Evolutionary conservation across 192 early-diverging fungal genomes (phyloP).

Genomic region (Chytriomyces sp.): DNA sequence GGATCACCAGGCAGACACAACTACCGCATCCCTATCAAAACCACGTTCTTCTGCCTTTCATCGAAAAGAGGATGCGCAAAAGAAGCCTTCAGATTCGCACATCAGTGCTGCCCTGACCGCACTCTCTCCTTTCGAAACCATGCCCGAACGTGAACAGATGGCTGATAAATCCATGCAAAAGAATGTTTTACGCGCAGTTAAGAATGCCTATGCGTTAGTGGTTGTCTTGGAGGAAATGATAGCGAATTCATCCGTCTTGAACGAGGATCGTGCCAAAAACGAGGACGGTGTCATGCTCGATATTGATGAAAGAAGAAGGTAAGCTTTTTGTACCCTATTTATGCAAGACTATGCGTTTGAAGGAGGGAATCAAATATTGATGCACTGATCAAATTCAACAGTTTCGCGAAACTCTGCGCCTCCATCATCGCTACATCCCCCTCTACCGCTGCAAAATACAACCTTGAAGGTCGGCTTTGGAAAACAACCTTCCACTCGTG

Average conservation of each 20-base stretch:
- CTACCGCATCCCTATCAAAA: background rate
- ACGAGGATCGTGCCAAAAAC: background rate
- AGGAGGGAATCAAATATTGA: too few relatives aligned
- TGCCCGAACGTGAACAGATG: background rate
- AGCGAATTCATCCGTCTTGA: background rate
- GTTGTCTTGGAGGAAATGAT: conserved; percentile 7
- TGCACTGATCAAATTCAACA: too few relatives aligned
- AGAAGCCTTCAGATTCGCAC: background rate
- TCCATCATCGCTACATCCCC: conserved; percentile 6
- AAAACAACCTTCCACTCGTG: conserved; percentile 30
- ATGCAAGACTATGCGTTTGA: too few relatives aligned
- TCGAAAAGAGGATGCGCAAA: background rate
- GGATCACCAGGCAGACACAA: background rate
- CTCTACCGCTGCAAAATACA: conserved; percentile 31
- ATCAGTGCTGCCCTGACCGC: background rate
- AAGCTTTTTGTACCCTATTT: too few relatives aligned
- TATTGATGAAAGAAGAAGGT: conserved; percentile 9
- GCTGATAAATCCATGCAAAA: background rate
- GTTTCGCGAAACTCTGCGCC: conserved; percentile 19
- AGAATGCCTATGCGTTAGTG: background rate
- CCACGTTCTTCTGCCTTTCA: background rate
- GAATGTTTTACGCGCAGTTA: background rate
- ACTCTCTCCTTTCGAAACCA: background rate
- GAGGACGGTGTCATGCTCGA: background rate
- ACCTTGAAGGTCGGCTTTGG: conserved; percentile 44